Evolutionary conservation across 2,329 filamentous ascomycete genomes (phyloP).

Genomic region (Aspergillus proliferans): DNA sequence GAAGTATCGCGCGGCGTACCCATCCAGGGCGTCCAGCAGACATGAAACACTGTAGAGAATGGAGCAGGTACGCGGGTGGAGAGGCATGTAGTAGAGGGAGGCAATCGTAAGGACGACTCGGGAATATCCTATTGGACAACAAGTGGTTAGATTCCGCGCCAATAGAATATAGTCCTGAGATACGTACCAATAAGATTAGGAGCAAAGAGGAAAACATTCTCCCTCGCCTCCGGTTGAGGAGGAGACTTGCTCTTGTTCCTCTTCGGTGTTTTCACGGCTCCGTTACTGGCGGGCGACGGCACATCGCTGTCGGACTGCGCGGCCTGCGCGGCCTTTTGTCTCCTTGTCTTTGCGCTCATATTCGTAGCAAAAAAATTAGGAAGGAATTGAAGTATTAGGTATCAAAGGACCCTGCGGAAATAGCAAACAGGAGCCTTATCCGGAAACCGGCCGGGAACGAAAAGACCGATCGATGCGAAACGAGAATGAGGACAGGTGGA

Average conservation of each 20-base stretch:
- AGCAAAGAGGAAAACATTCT: conserved; percentile 78
- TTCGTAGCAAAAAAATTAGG: conserved; percentile 1
- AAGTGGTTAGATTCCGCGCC: conserved; percentile 2
- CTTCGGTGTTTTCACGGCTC: conserved; percentile 24
- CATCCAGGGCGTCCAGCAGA: conserved; percentile 89
- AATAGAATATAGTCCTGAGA: conserved; percentile 1
- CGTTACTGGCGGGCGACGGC: conserved; percentile 21
- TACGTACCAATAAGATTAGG: conserved; percentile 72
- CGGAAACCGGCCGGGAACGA: too few species aligned
- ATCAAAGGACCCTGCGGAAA: neutral
- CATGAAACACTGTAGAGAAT: conserved; percentile 83
- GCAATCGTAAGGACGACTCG: conserved; percentile 77
- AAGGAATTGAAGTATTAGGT: neutral
- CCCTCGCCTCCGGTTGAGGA: conserved; percentile 36
- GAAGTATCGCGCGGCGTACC: conserved; percentile 78
- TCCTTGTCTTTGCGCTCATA: conserved; percentile 36
- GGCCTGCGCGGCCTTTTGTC: conserved; percentile 32
- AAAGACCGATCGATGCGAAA: too few species aligned
- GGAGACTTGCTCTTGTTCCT: conserved; percentile 23
- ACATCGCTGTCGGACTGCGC: conserved; percentile 25
- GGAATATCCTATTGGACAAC: conserved; percentile 55
- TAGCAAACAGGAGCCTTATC: too few species aligned
- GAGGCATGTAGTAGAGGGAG: conserved; percentile 97
- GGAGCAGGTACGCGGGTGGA: conserved; percentile 93
- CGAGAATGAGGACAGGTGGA: too few species aligned